phyloP scores from a whole-genome alignment of 108 stramenopile genomes.

The Cyclotella sp. region DNA sequence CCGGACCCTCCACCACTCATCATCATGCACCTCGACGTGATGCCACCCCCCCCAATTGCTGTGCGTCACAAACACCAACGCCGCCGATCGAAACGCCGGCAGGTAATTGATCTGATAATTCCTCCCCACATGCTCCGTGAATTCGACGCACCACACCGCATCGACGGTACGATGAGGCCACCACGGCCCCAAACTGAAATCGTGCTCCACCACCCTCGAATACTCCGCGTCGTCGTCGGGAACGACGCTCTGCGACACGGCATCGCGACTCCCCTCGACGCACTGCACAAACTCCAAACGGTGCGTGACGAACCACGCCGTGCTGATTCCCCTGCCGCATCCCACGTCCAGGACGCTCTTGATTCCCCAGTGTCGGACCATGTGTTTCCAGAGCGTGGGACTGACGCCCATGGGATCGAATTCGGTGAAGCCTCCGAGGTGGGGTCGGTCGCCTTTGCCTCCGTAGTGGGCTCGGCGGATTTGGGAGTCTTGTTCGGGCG shows the following conservation, averaged over 20 bases:
- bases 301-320: constrained; percentile 66
- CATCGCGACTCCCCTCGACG: constrained; percentile 70
- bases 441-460: constrained; percentile 66
- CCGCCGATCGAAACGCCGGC: constrained; percentile 78
- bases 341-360: constrained; percentile 79
- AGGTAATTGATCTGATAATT: constrained; percentile 84
- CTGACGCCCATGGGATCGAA: constrained; percentile 60
- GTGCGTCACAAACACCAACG: constrained; percentile 78
- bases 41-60: constrained; percentile 80
- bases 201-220: constrained; percentile 60
- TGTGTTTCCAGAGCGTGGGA: constrained; percentile 53
- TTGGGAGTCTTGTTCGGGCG: constrained; percentile 18
- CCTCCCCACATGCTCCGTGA: constrained; percentile 66
- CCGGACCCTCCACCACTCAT: constrained; percentile 77
- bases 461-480: constrained; percentile 56
- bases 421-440: constrained; percentile 80
- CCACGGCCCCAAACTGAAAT: constrained; percentile 83
- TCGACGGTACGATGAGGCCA: constrained; percentile 86
- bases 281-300: constrained; percentile 52
- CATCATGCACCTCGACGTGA: constrained; percentile 61
- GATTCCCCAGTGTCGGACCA: constrained; percentile 56
- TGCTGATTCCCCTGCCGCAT: constrained; percentile 72
- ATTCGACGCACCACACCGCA: constrained; percentile 85
- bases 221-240: constrained; percentile 50
- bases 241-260: constrained; percentile 58